phyloP scores from a whole-genome alignment of 2,329 filamentous ascomycete genomes.

The Pleurostoma richardsiae region DNA sequence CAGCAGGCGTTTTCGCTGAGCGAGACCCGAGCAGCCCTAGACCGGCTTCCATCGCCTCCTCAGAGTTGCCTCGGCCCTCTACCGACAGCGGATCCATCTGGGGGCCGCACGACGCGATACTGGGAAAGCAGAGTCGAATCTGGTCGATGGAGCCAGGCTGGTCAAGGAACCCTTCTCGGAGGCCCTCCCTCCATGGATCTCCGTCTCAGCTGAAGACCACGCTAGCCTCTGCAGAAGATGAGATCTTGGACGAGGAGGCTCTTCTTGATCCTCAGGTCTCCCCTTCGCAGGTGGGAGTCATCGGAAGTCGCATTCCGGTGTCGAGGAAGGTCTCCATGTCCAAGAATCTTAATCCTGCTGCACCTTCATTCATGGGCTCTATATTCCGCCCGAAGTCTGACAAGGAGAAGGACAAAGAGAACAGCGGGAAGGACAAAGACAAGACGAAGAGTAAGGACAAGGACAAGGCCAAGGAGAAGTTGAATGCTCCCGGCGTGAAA shows the following conservation, averaged over 20 bases:
- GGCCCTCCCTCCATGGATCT: slow-evolving; percentile 76
- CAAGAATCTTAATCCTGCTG: slow-evolving; percentile 76
- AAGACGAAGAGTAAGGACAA: slow-evolving; percentile 33
- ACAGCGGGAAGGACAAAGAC: slow-evolving; percentile 32
- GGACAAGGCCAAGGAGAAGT: slow-evolving; percentile 27
- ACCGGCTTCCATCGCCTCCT: slow-evolving; percentile 64
- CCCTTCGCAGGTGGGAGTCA: slow-evolving; percentile 60
- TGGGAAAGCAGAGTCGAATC: slow-evolving; percentile 50
- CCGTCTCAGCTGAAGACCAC: slow-evolving; percentile 58
- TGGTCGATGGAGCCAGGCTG: slow-evolving; percentile 59
- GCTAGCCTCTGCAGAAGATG: slow-evolving; percentile 59
- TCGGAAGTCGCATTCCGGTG: slow-evolving; percentile 68
- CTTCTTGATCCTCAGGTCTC: slow-evolving; percentile 45
- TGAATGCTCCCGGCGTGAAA: slow-evolving; percentile 17
- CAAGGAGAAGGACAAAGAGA: slow-evolving; percentile 26
- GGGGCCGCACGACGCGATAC: slow-evolving; percentile 40
- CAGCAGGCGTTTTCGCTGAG: slow-evolving; percentile 43
- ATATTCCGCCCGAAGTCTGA: slow-evolving; percentile 49
- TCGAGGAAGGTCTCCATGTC: slow-evolving; percentile 41
- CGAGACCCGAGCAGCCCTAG: slow-evolving; percentile 56
- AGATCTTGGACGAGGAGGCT: slow-evolving; percentile 56
- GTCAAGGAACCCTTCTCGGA: slow-evolving; percentile 68
- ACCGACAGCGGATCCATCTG: slow-evolving; percentile 75
- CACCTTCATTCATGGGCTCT: slow-evolving; percentile 77
- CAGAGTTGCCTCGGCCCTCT: slow-evolving; percentile 70